Percentiles rank a stretch among this genome's conserved stretches.
Evolutionary conservation across 2,329 filamentous ascomycete species (phyloP).

Genomic region (Exophiala dermatitidis): DNA sequence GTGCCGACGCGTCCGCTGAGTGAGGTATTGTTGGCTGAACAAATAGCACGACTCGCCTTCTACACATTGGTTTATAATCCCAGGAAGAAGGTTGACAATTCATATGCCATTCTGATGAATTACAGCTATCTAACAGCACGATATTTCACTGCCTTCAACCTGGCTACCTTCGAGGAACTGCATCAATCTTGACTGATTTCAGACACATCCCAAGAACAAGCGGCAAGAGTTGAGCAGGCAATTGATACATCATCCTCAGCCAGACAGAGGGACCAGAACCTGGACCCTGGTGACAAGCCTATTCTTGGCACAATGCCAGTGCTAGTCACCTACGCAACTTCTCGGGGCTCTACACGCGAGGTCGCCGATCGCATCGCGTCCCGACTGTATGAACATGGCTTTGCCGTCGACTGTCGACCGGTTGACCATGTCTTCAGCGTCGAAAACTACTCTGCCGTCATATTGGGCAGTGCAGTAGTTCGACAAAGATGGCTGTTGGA

Average conservation of each 20-base stretch:
- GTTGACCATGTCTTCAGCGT: conserved; percentile 23
- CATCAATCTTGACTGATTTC: background rate
- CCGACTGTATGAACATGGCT: conserved; percentile 16
- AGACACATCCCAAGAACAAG: background rate
- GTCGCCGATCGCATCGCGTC: conserved; percentile 20
- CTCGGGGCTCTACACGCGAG: conserved; percentile 17
- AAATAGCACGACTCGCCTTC: background rate
- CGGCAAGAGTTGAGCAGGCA: background rate
- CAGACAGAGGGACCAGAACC: background rate
- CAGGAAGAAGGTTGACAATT: too few species aligned
- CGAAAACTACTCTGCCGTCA: conserved; percentile 21
- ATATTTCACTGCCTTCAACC: too few species aligned
- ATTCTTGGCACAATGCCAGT: conserved; percentile 10
- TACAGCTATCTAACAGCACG: too few species aligned
- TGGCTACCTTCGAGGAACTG: too few species aligned
- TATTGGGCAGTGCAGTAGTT: conserved; percentile 20
- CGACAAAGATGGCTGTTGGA: conserved; percentile 15
- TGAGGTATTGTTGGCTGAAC: background rate
- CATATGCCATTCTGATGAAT: too few species aligned
- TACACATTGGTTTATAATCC: too few species aligned
- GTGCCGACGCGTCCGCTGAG: background rate
- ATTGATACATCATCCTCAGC: background rate
- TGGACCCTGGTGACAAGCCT: background rate
- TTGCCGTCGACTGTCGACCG: conserved; percentile 21
- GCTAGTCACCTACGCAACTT: conserved; percentile 20